Evolutionary conservation across 2,329 filamentous ascomycete species (phyloP).

Genomic region (Didymella glomerata): DNA sequence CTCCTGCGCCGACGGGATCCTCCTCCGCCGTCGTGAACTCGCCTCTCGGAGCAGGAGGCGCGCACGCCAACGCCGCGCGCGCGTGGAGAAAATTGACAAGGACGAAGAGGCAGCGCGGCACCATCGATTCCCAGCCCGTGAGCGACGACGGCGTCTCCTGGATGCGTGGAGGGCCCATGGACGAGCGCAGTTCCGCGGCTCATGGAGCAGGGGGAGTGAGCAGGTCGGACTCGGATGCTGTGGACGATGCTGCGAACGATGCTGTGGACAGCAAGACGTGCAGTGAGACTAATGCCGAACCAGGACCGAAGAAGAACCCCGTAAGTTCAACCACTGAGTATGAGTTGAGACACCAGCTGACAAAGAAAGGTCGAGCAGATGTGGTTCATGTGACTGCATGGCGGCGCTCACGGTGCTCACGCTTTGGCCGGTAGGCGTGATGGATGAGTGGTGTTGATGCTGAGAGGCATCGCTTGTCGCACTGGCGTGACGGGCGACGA

Average conservation of each 20-base stretch:
- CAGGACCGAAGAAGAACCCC: background rate
- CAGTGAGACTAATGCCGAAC: no score
- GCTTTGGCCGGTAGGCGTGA: background rate
- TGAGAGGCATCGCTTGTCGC: no score
- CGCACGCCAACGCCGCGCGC: background rate
- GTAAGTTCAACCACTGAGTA: background rate
- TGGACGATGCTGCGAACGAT: no score
- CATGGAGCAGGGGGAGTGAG: no score
- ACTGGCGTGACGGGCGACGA: no score
- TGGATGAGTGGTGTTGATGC: background rate
- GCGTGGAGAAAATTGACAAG: background rate
- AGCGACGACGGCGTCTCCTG: background rate
- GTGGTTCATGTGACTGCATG: conserved; percentile 11
- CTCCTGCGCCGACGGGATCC: background rate
- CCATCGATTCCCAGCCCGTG: background rate
- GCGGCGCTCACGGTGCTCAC: background rate
- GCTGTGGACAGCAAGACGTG: no score
- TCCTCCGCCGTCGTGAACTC: no score
- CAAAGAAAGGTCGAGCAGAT: background rate
- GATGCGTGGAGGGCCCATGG: background rate
- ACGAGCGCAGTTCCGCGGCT: background rate
- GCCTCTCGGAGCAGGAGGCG: no score
- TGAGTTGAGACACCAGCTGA: no score
- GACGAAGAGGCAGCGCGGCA: background rate
- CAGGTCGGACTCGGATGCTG: no score